Percentiles rank a stretch among this genome's conserved stretches.
phyloP scores from a whole-genome alignment of 805 yeast genomes.

The Suhomyces canberraensis region DNA sequence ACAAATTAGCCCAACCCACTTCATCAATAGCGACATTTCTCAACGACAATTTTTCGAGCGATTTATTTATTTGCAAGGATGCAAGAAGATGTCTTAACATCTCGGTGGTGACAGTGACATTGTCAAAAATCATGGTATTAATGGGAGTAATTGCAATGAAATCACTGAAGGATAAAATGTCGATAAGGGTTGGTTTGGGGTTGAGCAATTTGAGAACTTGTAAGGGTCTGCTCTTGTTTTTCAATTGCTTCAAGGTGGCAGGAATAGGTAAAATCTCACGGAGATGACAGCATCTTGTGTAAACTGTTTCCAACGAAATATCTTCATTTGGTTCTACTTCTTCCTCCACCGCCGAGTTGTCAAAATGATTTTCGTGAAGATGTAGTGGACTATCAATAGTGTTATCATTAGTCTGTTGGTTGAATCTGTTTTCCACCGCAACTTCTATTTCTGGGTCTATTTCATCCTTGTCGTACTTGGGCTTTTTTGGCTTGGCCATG shows the following conservation, averaged over 20 bases:
- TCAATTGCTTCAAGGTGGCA: conserved; percentile 51
- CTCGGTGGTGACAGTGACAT: conserved; percentile 51
- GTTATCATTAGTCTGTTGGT: conserved; percentile 4
- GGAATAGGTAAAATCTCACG: conserved; percentile 50
- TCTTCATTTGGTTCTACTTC: conserved; percentile 14
- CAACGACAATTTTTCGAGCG: conserved; percentile 50
- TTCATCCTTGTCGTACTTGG: conserved; percentile 9
- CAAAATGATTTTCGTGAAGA: conserved; percentile 52
- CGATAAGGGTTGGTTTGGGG: conserved; percentile 58
- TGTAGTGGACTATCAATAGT: conserved; percentile 65
- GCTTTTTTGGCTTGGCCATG: conserved; percentile 33
- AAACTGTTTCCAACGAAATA: conserved; percentile 47
- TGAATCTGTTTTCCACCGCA: not conserved
- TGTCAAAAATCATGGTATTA: conserved; percentile 54
- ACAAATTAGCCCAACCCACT: conserved; percentile 49
- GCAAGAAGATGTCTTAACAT: conserved; percentile 51
- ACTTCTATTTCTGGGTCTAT: conserved; percentile 21
- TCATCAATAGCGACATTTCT: conserved; percentile 55
- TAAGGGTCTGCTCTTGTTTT: conserved; percentile 48
- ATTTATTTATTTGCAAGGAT: conserved; percentile 40
- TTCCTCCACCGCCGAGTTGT: conserved; percentile 17
- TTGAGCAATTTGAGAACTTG: conserved; percentile 54
- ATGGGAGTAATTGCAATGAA: conserved; percentile 56
- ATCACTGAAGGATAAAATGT: conserved; percentile 54
- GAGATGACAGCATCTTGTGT: conserved; percentile 49